Base-by-base conservation (phyloP, 2,329 filamentous ascomycete species). In the Rutstroemia sp. region DNA sequence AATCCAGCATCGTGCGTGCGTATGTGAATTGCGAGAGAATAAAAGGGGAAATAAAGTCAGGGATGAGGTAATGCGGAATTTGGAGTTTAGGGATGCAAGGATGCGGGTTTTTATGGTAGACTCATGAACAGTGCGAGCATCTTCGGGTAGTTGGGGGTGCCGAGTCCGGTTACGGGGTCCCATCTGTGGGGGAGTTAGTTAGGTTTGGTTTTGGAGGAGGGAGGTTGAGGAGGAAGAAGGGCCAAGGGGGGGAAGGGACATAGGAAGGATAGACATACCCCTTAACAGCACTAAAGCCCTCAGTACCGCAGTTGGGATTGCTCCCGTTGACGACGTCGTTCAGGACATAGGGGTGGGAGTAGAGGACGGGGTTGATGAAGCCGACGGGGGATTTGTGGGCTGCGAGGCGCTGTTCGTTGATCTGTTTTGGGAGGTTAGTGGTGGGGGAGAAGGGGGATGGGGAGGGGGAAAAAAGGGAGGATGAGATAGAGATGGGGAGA, bases 341-440 rank as follows among this genome's bases (percentile, higher is more conserved):
- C 23, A 71, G 65, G 2, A 64, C 64, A 36, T 63, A 39, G 2
- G 64, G 53, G 46, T 65, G 58, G 17, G 54, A 58, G 60, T 68
- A 68, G 3, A 68, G 54, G 5, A 58, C 57, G 0, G 72, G 71
- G 44, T 74, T 74, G 2, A 73, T 66, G 40, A 73, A 74, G 0
- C 72, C 72, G 5, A 74, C 66, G 0, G 71, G 65, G 4, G 66
- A 58, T 60, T 72, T 73, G 1, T 67, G 67, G 21, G 59, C 60
- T 1, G 65, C 66, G 6, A 73, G 59, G 17, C 71, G 61, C 58
- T 72, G 70, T 57, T 72, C 71, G 19, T 73, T 73, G 51, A 77
- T 74, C 54, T 56, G 21, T 40, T 5, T 5, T 39, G 27, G 27
- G 9, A 8, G 27, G 27, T 30, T 30, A 30, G 27, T 30, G 8